Percentiles rank a stretch among this genome's conserved stretches.
phyloP scores from a whole-genome alignment of 129 eudicot genomes.

The Chrysanthemum lavandulifolium region DNA sequence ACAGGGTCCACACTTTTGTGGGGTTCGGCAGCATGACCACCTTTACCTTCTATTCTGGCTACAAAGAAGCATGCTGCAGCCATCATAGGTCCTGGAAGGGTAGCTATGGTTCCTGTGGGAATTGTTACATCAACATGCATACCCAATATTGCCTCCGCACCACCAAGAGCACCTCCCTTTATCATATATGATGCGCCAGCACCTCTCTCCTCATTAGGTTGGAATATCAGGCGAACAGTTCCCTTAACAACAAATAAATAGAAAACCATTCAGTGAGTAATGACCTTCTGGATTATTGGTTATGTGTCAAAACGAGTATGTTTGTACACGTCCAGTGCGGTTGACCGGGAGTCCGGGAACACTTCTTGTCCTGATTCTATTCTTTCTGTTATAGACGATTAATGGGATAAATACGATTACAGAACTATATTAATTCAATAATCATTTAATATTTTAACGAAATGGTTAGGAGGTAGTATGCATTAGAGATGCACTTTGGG shows the following conservation, averaged over 20 bases:
- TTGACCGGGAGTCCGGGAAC: too few species aligned
- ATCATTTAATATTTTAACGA: too few species aligned
- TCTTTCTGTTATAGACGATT: too few species aligned
- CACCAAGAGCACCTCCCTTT: slow-evolving; percentile 75
- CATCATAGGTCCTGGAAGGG: slow-evolving; percentile 55
- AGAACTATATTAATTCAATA: too few species aligned
- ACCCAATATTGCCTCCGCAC: slow-evolving; percentile 75
- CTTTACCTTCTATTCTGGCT: slow-evolving; percentile 64
- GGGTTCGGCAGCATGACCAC: slow-evolving; percentile 77
- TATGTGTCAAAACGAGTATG: too few species aligned
- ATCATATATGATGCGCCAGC: slow-evolving; percentile 78
- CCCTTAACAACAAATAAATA: slow-evolving; percentile 42
- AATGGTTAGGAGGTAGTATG: too few species aligned
- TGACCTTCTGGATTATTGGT: not conserved
- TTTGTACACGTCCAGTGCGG: too few species aligned
- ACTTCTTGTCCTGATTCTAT: too few species aligned
- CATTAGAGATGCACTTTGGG: too few species aligned
- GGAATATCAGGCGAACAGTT: slow-evolving; percentile 77
- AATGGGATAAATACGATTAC: too few species aligned
- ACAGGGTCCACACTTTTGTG: slow-evolving; percentile 61
- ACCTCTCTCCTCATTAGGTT: slow-evolving; percentile 94
- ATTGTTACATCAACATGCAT: slow-evolving; percentile 50
- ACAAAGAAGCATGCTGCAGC: slow-evolving; percentile 65
- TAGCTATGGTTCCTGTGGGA: slow-evolving; percentile 60
- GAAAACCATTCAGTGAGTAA: not conserved